A percentile compares a stretch with the other conserved stretches of the same genome.
These are phyloP conservation scores for Tetraselmis striata DNA, from an alignment of 139 green algal genomes.

Conservation along the genomic window DNA sequence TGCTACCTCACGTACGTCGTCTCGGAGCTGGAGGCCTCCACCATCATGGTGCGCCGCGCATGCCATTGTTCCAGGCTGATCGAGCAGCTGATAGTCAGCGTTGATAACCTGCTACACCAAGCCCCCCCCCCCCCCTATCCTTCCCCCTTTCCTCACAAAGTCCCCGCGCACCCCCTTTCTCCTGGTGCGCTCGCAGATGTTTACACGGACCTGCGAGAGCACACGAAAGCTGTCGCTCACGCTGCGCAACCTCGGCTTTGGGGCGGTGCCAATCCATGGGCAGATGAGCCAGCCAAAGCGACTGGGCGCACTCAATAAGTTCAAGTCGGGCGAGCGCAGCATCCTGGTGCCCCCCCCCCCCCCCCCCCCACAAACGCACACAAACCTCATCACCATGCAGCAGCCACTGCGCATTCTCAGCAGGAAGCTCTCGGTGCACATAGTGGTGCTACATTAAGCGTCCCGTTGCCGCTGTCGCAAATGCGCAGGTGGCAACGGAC, in stretches of 20 bases:
- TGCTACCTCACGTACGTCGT: constrained; percentile 86
- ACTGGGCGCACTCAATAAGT: constrained; percentile 93
- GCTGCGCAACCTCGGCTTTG: constrained; percentile 95
- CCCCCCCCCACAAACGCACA: too few relatives aligned
- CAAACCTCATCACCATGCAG: too few relatives aligned
- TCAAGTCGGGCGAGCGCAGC: constrained; percentile 72
- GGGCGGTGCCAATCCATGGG: constrained; percentile 93
- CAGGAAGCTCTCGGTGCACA: too few relatives aligned
- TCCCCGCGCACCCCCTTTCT: too few relatives aligned
- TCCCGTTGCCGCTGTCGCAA: too few relatives aligned
- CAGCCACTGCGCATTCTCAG: too few relatives aligned
- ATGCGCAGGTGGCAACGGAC: constrained; percentile 79
- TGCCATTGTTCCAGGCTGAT: background rate
- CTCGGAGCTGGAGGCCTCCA: constrained; percentile 74
- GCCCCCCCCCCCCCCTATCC: background rate
- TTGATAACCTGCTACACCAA: too few relatives aligned
- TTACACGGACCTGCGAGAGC: constrained; percentile 92
- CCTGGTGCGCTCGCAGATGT: constrained; percentile 66
- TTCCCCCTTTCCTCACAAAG: background rate
- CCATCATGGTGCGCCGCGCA: constrained; percentile 53
- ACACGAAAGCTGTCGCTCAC: constrained; percentile 82
- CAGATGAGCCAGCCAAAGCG: constrained; percentile 98
- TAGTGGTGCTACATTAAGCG: too few relatives aligned
- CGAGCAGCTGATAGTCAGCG: too few relatives aligned
- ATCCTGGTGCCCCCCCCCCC: constrained; percentile 32